phyloP scores from a whole-genome alignment of 129 eudicot genomes.

The Centrapalus pauciflorus region DNA sequence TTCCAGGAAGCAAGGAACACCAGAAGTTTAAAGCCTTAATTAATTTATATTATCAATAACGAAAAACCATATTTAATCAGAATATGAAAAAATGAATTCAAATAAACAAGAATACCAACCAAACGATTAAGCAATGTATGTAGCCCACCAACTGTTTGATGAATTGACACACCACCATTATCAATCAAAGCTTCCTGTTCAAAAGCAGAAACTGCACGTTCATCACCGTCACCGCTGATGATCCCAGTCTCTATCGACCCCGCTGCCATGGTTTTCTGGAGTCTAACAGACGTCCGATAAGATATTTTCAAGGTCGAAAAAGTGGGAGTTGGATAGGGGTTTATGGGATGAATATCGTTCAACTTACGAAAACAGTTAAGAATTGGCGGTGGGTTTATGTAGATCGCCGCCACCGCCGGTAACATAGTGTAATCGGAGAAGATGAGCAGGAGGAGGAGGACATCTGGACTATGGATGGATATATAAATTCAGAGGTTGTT shows the following conservation, averaged over 20 bases:
- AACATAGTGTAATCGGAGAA: slow-evolving; percentile 6
- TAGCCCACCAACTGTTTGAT: slow-evolving; percentile 16
- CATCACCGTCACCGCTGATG: slow-evolving; percentile 5
- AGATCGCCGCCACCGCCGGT: neutral
- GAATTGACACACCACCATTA: slow-evolving; percentile 2
- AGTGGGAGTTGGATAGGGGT: neutral
- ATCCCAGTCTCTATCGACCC: slow-evolving; percentile 20
- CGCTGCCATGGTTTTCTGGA: neutral
- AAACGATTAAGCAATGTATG: slow-evolving; percentile 39
- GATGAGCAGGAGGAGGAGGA: neutral
- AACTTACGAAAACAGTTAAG: neutral
- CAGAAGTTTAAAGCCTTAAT: neutral
- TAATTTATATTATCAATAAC: neutral
- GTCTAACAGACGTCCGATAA: neutral
- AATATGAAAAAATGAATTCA: neutral
- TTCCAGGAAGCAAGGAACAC: neutral
- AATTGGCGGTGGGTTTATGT: slow-evolving; percentile 4
- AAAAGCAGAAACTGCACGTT: slow-evolving; percentile 20
- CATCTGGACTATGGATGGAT: neutral
- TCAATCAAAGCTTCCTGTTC: slow-evolving; percentile 43
- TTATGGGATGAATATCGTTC: slow-evolving; percentile 1
- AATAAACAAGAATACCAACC: slow-evolving; percentile 30
- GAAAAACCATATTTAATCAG: neutral
- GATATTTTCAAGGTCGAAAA: slow-evolving; percentile 3
- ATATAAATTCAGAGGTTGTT: neutral